Evolutionary conservation across 116 monocot species (phyloP).

Genomic region (Phalaenopsis hybrid): DNA sequence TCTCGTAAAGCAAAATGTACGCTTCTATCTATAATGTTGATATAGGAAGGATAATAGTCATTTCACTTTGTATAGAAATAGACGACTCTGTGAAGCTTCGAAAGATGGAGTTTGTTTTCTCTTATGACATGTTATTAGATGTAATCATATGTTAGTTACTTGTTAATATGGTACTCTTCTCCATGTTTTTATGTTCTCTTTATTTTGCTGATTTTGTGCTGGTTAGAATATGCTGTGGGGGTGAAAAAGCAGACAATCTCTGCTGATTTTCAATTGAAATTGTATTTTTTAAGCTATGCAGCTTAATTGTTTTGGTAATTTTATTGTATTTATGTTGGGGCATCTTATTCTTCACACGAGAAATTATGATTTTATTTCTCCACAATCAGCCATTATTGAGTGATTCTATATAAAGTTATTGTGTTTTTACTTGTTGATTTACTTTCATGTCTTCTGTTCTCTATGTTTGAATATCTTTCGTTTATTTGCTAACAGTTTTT

Average conservation of each 20-base stretch:
- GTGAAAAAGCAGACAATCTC: not conserved
- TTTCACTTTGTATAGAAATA: conserved; percentile 3
- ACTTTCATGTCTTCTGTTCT: no score
- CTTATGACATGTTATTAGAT: not conserved
- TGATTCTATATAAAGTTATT: no score
- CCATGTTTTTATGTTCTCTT: not conserved
- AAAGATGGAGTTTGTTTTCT: not conserved
- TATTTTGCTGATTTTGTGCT: not conserved
- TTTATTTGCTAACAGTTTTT: no score
- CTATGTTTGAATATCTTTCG: no score
- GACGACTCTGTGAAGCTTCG: not conserved
- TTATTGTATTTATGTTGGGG: no score
- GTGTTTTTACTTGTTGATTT: no score
- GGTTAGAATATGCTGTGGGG: not conserved
- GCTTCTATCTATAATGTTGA: not conserved
- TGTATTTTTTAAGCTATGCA: not conserved
- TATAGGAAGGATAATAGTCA: not conserved
- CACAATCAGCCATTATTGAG: no score
- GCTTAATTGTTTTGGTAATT: not conserved
- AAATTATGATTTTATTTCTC: no score
- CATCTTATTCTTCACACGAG: no score
- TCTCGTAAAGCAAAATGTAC: not conserved
- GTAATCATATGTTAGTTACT: not conserved
- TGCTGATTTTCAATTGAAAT: not conserved
- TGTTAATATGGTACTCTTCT: not conserved